Conservation (phyloP, 768 basidiomycete species). For the Boletus speciosus region DNA sequence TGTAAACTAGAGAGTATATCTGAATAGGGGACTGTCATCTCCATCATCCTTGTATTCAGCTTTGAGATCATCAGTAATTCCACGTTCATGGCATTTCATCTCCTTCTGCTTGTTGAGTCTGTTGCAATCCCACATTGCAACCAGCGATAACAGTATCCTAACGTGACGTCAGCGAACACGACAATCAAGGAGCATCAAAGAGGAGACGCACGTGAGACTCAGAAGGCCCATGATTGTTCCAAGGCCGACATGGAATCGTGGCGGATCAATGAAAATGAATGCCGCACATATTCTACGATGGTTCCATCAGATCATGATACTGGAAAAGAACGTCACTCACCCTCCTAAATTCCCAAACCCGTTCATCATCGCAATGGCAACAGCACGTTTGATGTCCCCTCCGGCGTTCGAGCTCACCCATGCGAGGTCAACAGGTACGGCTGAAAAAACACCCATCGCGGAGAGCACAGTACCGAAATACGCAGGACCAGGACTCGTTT, state of each 20-base stretch:
- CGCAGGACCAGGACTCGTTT: constrained; percentile 8
- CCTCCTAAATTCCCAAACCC: constrained; percentile 58
- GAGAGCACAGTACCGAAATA: constrained; percentile 48
- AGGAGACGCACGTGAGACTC: constrained; percentile 13
- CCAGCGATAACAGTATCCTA: constrained; percentile 35
- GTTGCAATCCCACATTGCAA: constrained; percentile 45
- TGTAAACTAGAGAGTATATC: constrained; percentile 27
- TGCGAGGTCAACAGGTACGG: constrained; percentile 41
- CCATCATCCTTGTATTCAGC: constrained; percentile 45
- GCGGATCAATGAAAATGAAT: constrained; percentile 39
- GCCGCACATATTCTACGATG: constrained; percentile 37
- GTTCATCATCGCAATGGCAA: constrained; percentile 49
- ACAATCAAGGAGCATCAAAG: constrained; percentile 2
- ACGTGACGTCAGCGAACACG: constrained; percentile 28
- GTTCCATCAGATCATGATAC: background rate
- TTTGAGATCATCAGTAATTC: constrained; percentile 38
- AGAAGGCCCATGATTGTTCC: constrained; percentile 27
- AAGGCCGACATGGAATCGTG: constrained; percentile 35
- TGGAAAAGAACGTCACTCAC: constrained; percentile 25
- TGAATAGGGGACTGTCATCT: constrained; percentile 54
- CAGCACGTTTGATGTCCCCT: constrained; percentile 48
- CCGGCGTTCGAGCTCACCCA: constrained; percentile 56
- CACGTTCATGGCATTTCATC: constrained; percentile 38
- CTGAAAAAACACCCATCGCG: constrained; percentile 48
- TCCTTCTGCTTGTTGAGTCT: constrained; percentile 48